Conservation (phyloP, 2,329 filamentous ascomycete species). For the Ophiocordyceps unilateralis region DNA sequence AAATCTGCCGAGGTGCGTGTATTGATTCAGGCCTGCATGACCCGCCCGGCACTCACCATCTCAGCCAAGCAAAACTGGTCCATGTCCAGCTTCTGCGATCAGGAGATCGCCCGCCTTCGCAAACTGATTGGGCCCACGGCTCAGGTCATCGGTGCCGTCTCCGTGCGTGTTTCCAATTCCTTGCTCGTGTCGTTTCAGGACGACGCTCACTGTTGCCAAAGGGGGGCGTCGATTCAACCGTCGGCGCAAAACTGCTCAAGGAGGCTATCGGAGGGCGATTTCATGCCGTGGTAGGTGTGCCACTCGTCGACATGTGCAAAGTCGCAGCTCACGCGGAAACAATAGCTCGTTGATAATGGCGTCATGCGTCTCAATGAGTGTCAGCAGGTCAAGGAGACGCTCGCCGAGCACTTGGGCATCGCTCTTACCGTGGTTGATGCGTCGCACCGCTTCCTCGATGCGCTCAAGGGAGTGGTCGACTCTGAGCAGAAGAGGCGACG, state of each 20-base stretch:
- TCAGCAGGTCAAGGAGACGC: constrained; percentile 60
- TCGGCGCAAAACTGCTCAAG: constrained; percentile 28
- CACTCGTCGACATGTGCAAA: neutral
- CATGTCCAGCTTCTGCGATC: constrained; percentile 68
- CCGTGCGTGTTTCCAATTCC: constrained; percentile 7
- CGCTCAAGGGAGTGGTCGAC: constrained; percentile 56
- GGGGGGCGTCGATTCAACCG: neutral
- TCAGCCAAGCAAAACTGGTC: constrained; percentile 59
- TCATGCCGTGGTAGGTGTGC: constrained; percentile 41
- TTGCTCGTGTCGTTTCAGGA: neutral
- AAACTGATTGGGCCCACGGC: constrained; percentile 64
- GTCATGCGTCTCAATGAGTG: constrained; percentile 74
- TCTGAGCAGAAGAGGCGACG: constrained; percentile 83
- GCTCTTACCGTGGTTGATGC: constrained; percentile 81
- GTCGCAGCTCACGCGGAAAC: neutral
- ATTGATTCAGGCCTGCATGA: neutral
- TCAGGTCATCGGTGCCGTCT: constrained; percentile 50
- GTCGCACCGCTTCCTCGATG: constrained; percentile 55
- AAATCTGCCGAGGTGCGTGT: constrained; percentile 46
- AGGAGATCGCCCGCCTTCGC: constrained; percentile 67
- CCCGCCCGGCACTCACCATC: neutral
- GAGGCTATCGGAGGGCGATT: constrained; percentile 47
- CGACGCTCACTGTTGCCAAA: neutral
- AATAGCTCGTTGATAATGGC: constrained; percentile 56
- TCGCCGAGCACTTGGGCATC: constrained; percentile 67